Evolutionary conservation across 495 filamentous ascomycete genomes (phyloP).

Genomic region (Saxophila tyrrhenica): DNA sequence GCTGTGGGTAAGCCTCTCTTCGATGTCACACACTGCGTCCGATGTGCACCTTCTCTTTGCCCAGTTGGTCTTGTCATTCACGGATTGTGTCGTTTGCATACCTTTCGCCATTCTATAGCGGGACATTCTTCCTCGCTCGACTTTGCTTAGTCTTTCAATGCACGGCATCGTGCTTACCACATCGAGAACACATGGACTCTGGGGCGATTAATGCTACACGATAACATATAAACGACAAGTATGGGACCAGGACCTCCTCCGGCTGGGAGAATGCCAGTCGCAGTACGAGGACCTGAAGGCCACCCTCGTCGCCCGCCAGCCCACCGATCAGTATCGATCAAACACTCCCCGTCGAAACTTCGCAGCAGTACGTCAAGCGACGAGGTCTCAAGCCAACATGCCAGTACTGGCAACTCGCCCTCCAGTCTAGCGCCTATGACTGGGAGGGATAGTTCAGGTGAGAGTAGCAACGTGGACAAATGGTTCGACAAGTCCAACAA

Average conservation of each 20-base stretch:
- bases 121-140: too few relatives aligned
- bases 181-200: too few relatives aligned
- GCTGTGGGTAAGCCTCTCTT: not conserved
- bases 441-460: conserved; percentile 29
- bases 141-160: too few relatives aligned
- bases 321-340: conserved; percentile 27
- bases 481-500: conserved; percentile 36
- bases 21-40: not conserved
- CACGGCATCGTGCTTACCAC: too few relatives aligned
- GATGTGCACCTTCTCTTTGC: not conserved
- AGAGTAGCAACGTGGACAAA: conserved; percentile 32
- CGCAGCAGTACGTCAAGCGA: conserved; percentile 8
- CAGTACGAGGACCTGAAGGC: too few relatives aligned
- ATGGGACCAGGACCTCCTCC: too few relatives aligned
- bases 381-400: conserved; percentile 7
- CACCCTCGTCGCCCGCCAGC: conserved; percentile 24
- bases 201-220: too few relatives aligned
- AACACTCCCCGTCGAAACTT: conserved; percentile 12
- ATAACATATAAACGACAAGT: too few relatives aligned
- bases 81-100: too few relatives aligned
- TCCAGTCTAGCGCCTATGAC: conserved; percentile 3
- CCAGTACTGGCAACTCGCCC: not conserved
- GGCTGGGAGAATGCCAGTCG: too few relatives aligned
- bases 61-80: too few relatives aligned
- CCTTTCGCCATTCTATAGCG: too few relatives aligned